Evolutionary conservation across 73 alveolate species (phyloP).

Genomic region (Halteria grandinella): DNA sequence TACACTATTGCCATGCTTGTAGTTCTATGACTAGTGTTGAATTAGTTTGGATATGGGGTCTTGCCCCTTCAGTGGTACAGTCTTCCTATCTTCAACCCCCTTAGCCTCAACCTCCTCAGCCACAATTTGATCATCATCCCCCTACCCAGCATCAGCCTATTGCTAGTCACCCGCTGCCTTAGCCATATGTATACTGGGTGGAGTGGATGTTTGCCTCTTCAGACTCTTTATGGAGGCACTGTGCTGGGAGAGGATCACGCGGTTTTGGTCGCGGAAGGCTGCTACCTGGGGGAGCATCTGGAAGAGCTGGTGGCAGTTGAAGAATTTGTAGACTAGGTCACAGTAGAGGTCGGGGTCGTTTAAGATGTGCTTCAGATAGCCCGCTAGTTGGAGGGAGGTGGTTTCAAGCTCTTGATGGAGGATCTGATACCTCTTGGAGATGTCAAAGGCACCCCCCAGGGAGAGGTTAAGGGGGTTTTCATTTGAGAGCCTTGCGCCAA

Average conservation of each 20-base stretch:
- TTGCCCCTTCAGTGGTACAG: background rate
- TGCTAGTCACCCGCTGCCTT: background rate
- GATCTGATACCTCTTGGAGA: constrained; percentile 9
- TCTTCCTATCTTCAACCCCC: constrained; percentile 18
- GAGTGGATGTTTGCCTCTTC: background rate
- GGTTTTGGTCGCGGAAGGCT: constrained; percentile 18
- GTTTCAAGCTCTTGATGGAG: constrained; percentile 27
- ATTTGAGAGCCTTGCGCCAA: constrained; percentile 11
- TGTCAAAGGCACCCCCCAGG: background rate
- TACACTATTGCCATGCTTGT: background rate
- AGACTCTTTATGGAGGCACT: too few species aligned
- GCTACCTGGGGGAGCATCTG: constrained; percentile 35
- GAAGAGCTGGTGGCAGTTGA: constrained; percentile 26
- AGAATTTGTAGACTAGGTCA: constrained; percentile 14
- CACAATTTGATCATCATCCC: background rate
- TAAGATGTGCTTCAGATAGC: background rate
- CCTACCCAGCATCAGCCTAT: background rate
- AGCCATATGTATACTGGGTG: background rate
- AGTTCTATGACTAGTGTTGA: background rate
- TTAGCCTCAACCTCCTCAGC: background rate
- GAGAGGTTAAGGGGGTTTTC: background rate
- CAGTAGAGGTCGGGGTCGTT: constrained; percentile 46
- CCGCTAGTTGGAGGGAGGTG: constrained; percentile 13
- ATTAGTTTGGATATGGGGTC: background rate
- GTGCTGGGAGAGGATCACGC: too few species aligned